Evolutionary conservation across 805 yeast species (phyloP), one percentile per base, ranked within the genome.

Genomic region (Kluyveromyces aestuarii): DNA sequence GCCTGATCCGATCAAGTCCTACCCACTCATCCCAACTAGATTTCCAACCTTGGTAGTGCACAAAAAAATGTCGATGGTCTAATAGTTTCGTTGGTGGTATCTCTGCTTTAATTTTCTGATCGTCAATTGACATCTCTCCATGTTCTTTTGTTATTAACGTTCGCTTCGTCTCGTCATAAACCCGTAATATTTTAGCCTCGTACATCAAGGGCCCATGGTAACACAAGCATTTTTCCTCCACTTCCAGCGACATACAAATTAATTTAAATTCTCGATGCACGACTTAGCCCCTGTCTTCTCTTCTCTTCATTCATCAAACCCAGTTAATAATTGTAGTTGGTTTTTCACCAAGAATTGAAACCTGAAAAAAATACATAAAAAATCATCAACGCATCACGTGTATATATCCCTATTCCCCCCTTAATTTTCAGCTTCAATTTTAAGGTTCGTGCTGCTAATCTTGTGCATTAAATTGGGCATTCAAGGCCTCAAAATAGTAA

Each of bases 21-120:
- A 91, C 91, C 99, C 99, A 91, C 65, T 91, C 99, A 62, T 91
- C 98, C 96, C 96, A 91, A 50, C 89, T 81, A 16, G 82, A 67
- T 60, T 90, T 91, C 99, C 99, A 91, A 2, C 99, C 98, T 56
- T 83, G 84, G 66, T 91, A 91, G 61, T 93, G 99, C 16, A 91
- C 79, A 55, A 72, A 81, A 66, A 80, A 90, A 30, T 81, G 73
- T 18, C 56, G 55, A 39, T 66, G 68, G 17, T 58, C 64, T 27
- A 53, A 54, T 17, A 72, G 49, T 11, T 69, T 73, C 16, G 57
- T 64, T 1, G 77, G 73, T 10, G 73, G 52, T 37, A 59, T 61
- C 14, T 57, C 59, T 2, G 19, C 19, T 10, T n/a, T 38, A 10
- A 19, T 38, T 11, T 21, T 33, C 13, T 57, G 51, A n/a, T 52